Evolutionary conservation across 2,329 filamentous ascomycete species (phyloP).

Genomic region (Dactylellina leptospora): DNA sequence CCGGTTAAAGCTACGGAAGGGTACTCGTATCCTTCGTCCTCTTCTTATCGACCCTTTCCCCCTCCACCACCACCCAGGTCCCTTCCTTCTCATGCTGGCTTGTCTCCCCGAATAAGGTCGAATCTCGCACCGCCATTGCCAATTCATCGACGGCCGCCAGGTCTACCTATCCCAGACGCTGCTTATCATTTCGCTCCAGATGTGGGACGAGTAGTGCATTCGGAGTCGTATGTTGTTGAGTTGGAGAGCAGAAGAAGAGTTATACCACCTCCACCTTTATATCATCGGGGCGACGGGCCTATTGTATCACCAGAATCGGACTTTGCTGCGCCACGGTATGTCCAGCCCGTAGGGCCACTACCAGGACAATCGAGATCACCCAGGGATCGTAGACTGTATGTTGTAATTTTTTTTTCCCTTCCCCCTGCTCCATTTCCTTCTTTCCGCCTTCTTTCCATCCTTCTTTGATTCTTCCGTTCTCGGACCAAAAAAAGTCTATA

Average conservation of each 20-base stretch:
- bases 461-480: background rate
- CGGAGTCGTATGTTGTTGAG: conserved; percentile 44
- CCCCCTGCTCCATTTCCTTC: too few relatives aligned
- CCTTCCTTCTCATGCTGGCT: conserved; percentile 35
- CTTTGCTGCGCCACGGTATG: conserved; percentile 50
- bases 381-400: conserved; percentile 48
- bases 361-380: conserved; percentile 44
- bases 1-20: conserved; percentile 52
- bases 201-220: conserved; percentile 48
- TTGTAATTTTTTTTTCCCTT: background rate
- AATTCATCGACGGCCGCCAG: conserved; percentile 44
- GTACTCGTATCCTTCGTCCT: conserved; percentile 46
- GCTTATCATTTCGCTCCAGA: conserved; percentile 43
- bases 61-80: conserved; percentile 44
- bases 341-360: conserved; percentile 48
- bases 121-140: conserved; percentile 47
- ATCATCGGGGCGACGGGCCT: conserved; percentile 29
- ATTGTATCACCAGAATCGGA: conserved; percentile 45
- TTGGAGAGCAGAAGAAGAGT: conserved; percentile 42
- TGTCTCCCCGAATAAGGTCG: conserved; percentile 37
- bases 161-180: conserved; percentile 37
- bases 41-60: conserved; percentile 50
- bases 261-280: conserved; percentile 46
- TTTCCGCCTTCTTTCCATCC: background rate
- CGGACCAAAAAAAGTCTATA: background rate